Percentiles rank a stretch among this genome's conserved stretches.
phyloP scores from a whole-genome alignment of 129 eudicot genomes.

The Saposhnikovia divaricata region DNA sequence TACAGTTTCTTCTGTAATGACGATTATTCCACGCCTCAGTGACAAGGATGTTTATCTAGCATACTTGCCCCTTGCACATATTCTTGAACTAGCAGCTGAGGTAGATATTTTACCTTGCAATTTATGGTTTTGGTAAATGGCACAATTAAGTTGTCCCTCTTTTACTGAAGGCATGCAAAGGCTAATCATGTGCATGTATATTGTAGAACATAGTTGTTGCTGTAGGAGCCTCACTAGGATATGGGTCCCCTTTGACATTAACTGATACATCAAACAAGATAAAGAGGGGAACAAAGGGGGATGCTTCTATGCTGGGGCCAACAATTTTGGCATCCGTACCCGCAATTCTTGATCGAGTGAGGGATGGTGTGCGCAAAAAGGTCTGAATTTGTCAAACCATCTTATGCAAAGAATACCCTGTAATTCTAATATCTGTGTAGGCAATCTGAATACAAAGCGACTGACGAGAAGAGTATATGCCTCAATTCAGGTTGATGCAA shows the following conservation, averaged over 20 bases:
- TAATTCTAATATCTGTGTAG: neutral
- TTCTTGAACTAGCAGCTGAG: constrained; percentile 98
- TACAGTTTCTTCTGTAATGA: constrained; percentile 88
- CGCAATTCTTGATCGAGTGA: constrained; percentile 96
- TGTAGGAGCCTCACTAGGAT: constrained; percentile 77
- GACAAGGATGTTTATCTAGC: constrained; percentile 78
- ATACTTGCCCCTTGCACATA: constrained; percentile 87
- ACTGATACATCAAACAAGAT: constrained; percentile 93
- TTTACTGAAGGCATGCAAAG: neutral
- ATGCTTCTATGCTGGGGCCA: constrained; percentile 72
- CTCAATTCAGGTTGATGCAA: constrained; percentile 72
- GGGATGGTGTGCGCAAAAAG: constrained; percentile 95
- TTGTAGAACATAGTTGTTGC: constrained; percentile 70
- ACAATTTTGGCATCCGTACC: constrained; percentile 93
- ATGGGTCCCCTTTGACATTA: constrained; percentile 89
- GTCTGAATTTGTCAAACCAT: constrained; percentile 25
- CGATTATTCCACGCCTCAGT: constrained; percentile 82
- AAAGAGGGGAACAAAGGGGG: constrained; percentile 85
- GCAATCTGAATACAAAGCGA: constrained; percentile 1
- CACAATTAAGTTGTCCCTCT: neutral
- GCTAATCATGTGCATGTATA: constrained; percentile 9
- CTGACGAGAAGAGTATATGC: constrained; percentile 5
- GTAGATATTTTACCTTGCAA: constrained; percentile 25
- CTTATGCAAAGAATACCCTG: neutral
- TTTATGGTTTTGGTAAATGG: constrained; percentile 2